Percentiles rank a stretch among this genome's conserved stretches.
Evolutionary conservation across 1,139 yeast species (phyloP).

Genomic region (Candida tetrigidarum): DNA sequence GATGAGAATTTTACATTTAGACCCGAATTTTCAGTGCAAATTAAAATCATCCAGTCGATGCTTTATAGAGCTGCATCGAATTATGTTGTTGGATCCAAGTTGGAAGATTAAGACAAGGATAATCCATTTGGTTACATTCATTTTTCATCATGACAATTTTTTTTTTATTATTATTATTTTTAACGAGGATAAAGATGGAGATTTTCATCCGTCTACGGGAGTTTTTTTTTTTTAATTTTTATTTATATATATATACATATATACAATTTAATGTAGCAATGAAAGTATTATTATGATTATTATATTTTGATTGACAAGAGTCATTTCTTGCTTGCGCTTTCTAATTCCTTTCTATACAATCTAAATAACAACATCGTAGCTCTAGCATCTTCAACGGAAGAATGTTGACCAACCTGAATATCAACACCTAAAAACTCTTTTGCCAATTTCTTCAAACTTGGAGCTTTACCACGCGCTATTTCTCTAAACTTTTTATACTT

Average conservation of each 20-base stretch:
- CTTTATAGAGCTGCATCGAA: conserved; percentile 43
- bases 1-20: conserved; percentile 19
- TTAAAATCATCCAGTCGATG: conserved; percentile 37
- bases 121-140: neutral
- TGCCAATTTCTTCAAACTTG: conserved; percentile 70
- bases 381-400: conserved; percentile 89
- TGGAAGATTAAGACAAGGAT: conserved; percentile 33
- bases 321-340: conserved; percentile 25
- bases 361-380: conserved; percentile 84
- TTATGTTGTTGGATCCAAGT: conserved; percentile 39
- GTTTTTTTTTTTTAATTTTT: too few relatives aligned
- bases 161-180: neutral
- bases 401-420: conserved; percentile 79
- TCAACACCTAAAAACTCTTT: conserved; percentile 58
- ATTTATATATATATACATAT: neutral
- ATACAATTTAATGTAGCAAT: too few relatives aligned
- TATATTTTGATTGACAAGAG: neutral
- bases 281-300: neutral
- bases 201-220: too few relatives aligned
- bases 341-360: conserved; percentile 63
- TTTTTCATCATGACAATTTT: neutral
- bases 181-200: too few relatives aligned
- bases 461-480: conserved; percentile 67
- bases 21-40: conserved; percentile 22
- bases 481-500: conserved; percentile 60